phyloP scores from a whole-genome alignment of 805 yeast genomes.

The Kazachstania taianensis region DNA sequence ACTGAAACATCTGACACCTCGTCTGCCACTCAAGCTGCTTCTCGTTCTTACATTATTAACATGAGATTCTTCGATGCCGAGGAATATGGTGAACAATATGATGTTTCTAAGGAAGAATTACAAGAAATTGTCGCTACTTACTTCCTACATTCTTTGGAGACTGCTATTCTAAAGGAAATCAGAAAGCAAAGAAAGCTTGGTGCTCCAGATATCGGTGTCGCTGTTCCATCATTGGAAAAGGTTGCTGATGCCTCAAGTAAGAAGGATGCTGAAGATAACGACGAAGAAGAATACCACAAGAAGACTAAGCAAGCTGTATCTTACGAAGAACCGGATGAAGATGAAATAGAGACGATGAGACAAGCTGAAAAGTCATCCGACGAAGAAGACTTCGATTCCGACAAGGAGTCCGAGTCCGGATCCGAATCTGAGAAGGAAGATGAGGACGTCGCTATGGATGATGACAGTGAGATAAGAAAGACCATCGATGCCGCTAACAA shows the following conservation, averaged over 20 bases:
- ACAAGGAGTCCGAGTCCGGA: conserved; percentile 31
- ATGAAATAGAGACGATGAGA: conserved; percentile 82
- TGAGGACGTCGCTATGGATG: conserved; percentile 30
- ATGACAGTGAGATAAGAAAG: conserved; percentile 18
- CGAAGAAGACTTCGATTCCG: conserved; percentile 44
- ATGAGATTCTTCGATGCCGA: conserved; percentile 62
- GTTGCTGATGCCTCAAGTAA: conserved; percentile 29
- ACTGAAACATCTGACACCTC: conserved; percentile 76
- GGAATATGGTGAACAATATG: conserved; percentile 84
- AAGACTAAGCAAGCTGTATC: conserved; percentile 81
- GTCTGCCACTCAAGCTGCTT: conserved; percentile 34
- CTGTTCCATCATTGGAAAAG: conserved; percentile 48
- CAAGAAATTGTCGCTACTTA: conserved; percentile 54
- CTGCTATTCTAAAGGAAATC: conserved; percentile 66
- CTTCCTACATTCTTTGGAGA: conserved; percentile 64
- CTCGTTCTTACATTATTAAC: conserved; percentile 66
- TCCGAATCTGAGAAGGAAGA: conserved; percentile 38
- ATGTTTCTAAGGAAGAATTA: conserved; percentile 68
- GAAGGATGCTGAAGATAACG: conserved; percentile 36
- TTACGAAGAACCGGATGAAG: conserved; percentile 92
- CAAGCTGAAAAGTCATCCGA: conserved; percentile 70
- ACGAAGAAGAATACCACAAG: conserved; percentile 47
- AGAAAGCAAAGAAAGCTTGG: conserved; percentile 62
- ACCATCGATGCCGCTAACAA: conserved; percentile 18
- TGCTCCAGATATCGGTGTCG: conserved; percentile 58